phyloP scores from a whole-genome alignment of 2,329 filamentous ascomycete species.

The Cladosporium phlei region DNA sequence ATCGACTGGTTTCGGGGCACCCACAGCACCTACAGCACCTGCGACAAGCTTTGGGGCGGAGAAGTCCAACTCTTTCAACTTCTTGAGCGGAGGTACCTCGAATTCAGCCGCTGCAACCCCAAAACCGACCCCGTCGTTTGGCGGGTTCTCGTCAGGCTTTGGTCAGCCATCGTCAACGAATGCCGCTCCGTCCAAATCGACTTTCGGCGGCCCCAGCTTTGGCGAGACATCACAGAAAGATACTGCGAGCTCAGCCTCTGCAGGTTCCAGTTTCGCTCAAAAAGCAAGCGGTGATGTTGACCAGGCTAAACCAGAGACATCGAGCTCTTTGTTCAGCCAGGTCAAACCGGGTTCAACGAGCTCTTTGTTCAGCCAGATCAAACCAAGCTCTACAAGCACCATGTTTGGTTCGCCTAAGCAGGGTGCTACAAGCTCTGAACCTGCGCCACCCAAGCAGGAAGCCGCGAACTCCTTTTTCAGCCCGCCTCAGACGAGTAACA shows the following conservation, averaged over 20 bases:
- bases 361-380: conserved; percentile 5
- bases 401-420: too few species aligned
- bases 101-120: background rate
- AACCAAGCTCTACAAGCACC: too few species aligned
- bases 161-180: too few species aligned
- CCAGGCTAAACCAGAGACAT: background rate
- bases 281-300: background rate
- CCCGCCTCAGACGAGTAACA: too few species aligned
- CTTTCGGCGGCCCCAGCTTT: conserved; percentile 10
- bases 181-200: too few species aligned
- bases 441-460: too few species aligned
- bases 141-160: background rate
- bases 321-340: conserved; percentile 3
- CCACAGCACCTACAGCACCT: background rate
- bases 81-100: background rate
- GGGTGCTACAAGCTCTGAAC: too few species aligned
- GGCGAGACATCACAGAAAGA: conserved; percentile 12
- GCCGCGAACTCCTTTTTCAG: too few species aligned
- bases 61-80: conserved; percentile 3
- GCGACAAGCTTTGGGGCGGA: background rate
- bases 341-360: background rate
- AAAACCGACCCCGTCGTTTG: background rate
- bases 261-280: conserved; percentile 3
- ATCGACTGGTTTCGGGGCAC: background rate
- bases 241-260: background rate